Evolutionary conservation across 345 rosid genomes (phyloP), one percentile per base, ranked within the genome.

Genomic region (Mallotus nudiflorus): DNA sequence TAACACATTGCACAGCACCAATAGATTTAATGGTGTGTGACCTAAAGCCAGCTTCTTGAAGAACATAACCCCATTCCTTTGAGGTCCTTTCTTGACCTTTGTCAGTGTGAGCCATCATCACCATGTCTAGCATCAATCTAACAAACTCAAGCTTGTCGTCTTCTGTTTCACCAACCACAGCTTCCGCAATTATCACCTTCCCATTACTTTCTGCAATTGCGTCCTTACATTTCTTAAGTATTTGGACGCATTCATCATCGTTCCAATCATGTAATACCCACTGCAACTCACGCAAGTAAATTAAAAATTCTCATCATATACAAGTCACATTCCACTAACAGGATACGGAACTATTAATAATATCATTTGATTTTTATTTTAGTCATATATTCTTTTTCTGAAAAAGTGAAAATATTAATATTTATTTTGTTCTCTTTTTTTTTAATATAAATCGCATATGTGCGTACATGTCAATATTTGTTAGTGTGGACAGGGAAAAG

Each of bases 221-320:
- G 80, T 89, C 85, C 73, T 69, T 83, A 63, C 96, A 92, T 0
- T 81, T 88, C 67, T 81, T 85, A 45, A 88, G 76, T 62, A 90
- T 87, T 13, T 54, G 53, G 51, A 87, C 80, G 83, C 96, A 90
- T 4, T 90, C 87, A 3, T 78, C 82, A 31, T 92, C 97, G 1
- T 79, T 83, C 96, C 93, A 86, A 5, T 88, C 91, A 50, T 88
- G 92, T 44, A 92, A 75, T 58, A 92, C 83, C 86, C 82, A 68
- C 96, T 85, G 48, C 62, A 62, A 15, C 22, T 9, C 22, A n/a
- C 7, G 10, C 25, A 29, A 42, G 1, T 22, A 15, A 50, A n/a
- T n/a, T n/a, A n/a, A n/a, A n/a, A n/a, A n/a, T n/a, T n/a, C n/a
- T n/a, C n/a, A n/a, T n/a, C n/a, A n/a, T n/a, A n/a, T n/a, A n/a